Percentiles rank a stretch among this genome's conserved stretches.
Evolutionary conservation across 352 stramenopile species (phyloP).

Genomic region (Phytophthora europaea): DNA sequence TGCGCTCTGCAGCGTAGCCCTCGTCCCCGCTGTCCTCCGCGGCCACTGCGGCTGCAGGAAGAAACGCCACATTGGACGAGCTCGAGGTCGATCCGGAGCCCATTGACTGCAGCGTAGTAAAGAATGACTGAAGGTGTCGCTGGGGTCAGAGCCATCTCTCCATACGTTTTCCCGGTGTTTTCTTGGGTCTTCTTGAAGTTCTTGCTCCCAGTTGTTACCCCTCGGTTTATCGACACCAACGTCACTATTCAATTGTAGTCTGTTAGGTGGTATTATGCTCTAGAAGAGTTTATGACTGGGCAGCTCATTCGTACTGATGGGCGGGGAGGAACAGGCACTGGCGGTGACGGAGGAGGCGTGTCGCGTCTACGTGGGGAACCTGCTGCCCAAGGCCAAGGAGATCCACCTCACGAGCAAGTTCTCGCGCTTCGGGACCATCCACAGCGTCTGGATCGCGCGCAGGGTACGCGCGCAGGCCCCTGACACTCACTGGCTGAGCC

Average conservation of each 20-base stretch:
- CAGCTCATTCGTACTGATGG: background rate
- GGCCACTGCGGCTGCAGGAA: background rate
- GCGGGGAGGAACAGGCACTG: constrained; percentile 28
- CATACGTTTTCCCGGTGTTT: background rate
- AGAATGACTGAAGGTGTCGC: background rate
- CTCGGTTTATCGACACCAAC: background rate
- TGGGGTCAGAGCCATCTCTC: background rate
- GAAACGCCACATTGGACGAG: background rate
- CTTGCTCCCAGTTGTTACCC: background rate
- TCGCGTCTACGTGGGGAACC: constrained; percentile 83
- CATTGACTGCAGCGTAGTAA: background rate
- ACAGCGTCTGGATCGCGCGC: constrained; percentile 79
- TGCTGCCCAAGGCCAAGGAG: constrained; percentile 77
- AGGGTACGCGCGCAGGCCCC: constrained; percentile 43
- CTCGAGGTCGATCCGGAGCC: background rate
- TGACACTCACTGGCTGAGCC: background rate
- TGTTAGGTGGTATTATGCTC: no score
- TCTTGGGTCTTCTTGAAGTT: background rate
- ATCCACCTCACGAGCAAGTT: constrained; percentile 72
- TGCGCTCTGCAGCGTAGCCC: background rate
- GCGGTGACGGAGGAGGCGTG: constrained; percentile 37
- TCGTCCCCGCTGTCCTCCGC: background rate
- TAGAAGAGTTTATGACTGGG: no score
- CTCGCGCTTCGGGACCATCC: constrained; percentile 71
- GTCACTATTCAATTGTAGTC: background rate